Evolutionary conservation across 2,329 filamentous ascomycete species (phyloP), one percentile per base, ranked within the genome.

Genomic region (Dactylellina drechsleri): DNA sequence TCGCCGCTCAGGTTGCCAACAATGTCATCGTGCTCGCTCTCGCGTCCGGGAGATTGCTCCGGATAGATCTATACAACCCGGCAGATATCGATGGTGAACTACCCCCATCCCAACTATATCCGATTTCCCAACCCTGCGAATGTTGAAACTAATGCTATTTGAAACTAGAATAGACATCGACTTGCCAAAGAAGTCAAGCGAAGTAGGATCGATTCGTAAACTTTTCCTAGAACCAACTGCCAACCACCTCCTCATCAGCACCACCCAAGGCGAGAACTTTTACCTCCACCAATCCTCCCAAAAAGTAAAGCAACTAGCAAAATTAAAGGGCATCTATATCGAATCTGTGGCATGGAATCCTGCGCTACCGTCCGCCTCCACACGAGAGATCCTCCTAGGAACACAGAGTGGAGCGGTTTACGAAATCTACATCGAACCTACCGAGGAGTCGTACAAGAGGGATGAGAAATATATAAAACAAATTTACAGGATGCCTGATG

Each of bases 181-280:
- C 82, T 88, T 99, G 6, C 95, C 95, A 43, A 97, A 96, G 84
- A 95, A 94, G 80, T 88, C 92, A 15, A 90, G 92, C 43, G 94
- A 99, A 82, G 88, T 95, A 73, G 95, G 95, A 78, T 87, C 97
- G 61, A 98, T 99, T 80, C 90, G 91, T 79, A 92, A 91, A 84
- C 92, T 99, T 87, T 99, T 99, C 84, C 91, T 99, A 80, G 95
- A 99, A 81, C 94, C 95, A 28, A 97, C 94, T 10, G 95, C 95
- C 28, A 97, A 93, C 4, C 95, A 99, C 83, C 85, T 99, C 28
- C 88, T 99, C 77, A 89, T 99, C 78, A 93, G 91, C 81, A 99
- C 95, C 2, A 91, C 92, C 4, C 87, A 93, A 47, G 93, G 93
- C 81, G 95, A 99, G 82, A 98, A 96, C 83, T 99, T 93, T 84